Conservation (phyloP, 495 filamentous ascomycete genomes). For the Parathielavia appendiculata region DNA sequence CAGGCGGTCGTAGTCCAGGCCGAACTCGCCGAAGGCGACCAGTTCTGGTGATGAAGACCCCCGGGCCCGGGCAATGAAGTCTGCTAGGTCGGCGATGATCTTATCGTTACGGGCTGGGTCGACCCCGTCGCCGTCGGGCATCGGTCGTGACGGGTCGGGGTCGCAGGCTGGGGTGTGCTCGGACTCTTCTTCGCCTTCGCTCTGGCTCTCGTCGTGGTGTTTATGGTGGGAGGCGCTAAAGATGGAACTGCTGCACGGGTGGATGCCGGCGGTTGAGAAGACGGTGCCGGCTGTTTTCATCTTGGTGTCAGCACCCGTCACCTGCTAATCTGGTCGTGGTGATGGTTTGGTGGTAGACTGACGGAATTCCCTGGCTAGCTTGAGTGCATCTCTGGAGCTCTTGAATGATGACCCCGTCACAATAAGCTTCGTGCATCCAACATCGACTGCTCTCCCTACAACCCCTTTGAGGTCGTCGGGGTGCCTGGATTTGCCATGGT, state of each 20-base stretch:
- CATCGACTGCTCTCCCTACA: slow-evolving; percentile 64
- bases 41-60: slow-evolving; percentile 31
- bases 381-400: slow-evolving; percentile 68
- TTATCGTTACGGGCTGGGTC: slow-evolving; percentile 31
- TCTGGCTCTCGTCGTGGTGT: slow-evolving; percentile 40
- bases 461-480: slow-evolving; percentile 73
- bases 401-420: slow-evolving; percentile 86
- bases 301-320: slow-evolving; percentile 11
- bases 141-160: slow-evolving; percentile 37
- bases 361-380: slow-evolving; percentile 70
- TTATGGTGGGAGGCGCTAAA: slow-evolving; percentile 57
- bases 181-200: slow-evolving; percentile 29
- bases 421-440: slow-evolving; percentile 83
- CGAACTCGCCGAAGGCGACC: slow-evolving; percentile 91
- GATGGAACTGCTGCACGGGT: slow-evolving; percentile 73
- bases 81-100: slow-evolving; percentile 56
- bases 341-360: slow-evolving; percentile 24
- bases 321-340: background rate
- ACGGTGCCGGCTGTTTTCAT: slow-evolving; percentile 61
- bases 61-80: slow-evolving; percentile 43
- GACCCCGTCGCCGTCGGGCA: slow-evolving; percentile 37
- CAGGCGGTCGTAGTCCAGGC: slow-evolving; percentile 90
- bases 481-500: slow-evolving; percentile 78
- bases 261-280: slow-evolving; percentile 86
- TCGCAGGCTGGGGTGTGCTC: slow-evolving; percentile 44